Conservation (phyloP, 164 flowering plant genomes). For the Dillenia suffruticosa region DNA sequence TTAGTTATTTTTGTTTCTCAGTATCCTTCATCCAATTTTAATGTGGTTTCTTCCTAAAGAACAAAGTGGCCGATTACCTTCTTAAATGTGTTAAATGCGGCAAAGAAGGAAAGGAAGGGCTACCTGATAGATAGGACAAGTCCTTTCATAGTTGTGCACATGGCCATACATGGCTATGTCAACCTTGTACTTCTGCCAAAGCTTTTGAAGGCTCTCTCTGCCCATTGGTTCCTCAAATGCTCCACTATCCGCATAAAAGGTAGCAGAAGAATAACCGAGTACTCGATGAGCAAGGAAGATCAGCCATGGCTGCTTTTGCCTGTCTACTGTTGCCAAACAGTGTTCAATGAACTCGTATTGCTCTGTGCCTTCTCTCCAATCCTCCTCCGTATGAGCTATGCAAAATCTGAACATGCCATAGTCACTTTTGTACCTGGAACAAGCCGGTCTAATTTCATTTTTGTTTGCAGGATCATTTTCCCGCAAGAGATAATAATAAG, state of each 20-base stretch:
- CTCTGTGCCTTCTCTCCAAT: conserved; percentile 92
- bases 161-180: conserved; percentile 92
- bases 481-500: conserved; percentile 2
- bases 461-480: not conserved
- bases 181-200: conserved; percentile 95
- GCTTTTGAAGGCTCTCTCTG: conserved; percentile 75
- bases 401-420: conserved; percentile 96
- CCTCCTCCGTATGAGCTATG: conserved; percentile 86
- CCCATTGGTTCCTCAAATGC: conserved; percentile 96
- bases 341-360: conserved; percentile 85
- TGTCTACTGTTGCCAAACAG: conserved; percentile 77
- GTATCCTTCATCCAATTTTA: too few species aligned
- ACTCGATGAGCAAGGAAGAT: conserved; percentile 94
- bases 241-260: conserved; percentile 58
- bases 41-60: too few species aligned
- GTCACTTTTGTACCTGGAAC: conserved; percentile 77
- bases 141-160: conserved; percentile 89
- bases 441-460: too few species aligned
- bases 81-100: too few species aligned
- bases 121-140: conserved; percentile 93
- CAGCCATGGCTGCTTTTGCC: conserved; percentile 93
- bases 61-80: too few species aligned
- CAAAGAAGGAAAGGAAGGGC: too few species aligned
- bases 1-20: too few species aligned
- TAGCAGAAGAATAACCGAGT: conserved; percentile 74